A percentile compares a stretch with the other conserved stretches of the same genome.
Evolutionary conservation across 208 protist species (phyloP).

Genomic region (Balamuthia mandrillaris): DNA sequence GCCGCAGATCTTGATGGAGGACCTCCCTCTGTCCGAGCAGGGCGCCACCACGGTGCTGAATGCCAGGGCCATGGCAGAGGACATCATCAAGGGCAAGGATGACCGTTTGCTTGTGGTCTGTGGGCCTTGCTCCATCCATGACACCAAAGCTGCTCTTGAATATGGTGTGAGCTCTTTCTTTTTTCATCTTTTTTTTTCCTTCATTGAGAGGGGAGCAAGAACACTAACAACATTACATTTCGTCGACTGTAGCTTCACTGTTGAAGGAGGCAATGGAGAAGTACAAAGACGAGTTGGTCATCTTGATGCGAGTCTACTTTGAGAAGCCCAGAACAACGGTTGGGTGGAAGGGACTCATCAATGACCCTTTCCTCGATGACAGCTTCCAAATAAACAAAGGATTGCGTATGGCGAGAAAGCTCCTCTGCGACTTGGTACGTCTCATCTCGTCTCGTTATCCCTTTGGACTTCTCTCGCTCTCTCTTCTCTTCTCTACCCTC

Average conservation of each 20-base stretch:
- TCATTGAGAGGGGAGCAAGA: background rate
- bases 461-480: background rate
- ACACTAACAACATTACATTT: background rate
- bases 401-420: conserved; percentile 44
- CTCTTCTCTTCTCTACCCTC: background rate
- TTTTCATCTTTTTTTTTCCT: conserved; percentile 39
- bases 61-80: conserved; percentile 8
- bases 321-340: conserved; percentile 79
- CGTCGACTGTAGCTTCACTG: background rate
- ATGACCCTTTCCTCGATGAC: conserved; percentile 74
- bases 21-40: conserved; percentile 43
- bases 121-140: conserved; percentile 77
- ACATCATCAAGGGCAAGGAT: conserved; percentile 36
- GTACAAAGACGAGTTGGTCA: conserved; percentile 59
- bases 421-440: conserved; percentile 47
- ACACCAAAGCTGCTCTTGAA: conserved; percentile 69
- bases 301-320: conserved; percentile 81
- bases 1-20: conserved; percentile 62
- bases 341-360: conserved; percentile 78
- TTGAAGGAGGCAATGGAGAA: conserved; percentile 37
- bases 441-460: background rate
- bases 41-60: conserved; percentile 42
- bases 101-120: conserved; percentile 72
- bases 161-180: conserved; percentile 61
- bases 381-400: conserved; percentile 64